Evolutionary conservation across 2,329 filamentous ascomycete species (phyloP), one percentile per base, ranked within the genome.

Genomic region (Xylariomycetidae sp.): DNA sequence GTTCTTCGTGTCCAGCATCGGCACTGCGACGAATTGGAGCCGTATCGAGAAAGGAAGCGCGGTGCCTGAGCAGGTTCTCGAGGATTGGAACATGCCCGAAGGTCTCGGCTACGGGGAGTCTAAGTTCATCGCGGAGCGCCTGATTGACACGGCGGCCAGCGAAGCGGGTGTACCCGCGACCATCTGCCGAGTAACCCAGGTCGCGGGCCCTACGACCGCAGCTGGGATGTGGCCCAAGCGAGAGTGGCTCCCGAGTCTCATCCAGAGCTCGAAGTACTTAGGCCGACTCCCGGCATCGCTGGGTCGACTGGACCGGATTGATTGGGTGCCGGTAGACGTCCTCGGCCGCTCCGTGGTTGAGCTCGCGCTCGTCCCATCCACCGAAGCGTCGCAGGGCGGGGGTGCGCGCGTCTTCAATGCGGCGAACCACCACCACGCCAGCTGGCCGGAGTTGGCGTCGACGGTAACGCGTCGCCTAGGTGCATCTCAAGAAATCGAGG

Each of bases 181-280:
- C 13, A 24, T 46, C 19, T 44, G 37, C 28, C 46, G 44, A 10
- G 38, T 51, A 1, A 47, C 45, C 3, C 48, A 51, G 23, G 25
- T 51, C 16, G 39, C 47, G 2, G 45, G 48, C 3, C 42, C 46
- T 8, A 42, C 35, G 7, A 19, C 40, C 4, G 12, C 18, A 4
- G 31, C 32, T 8, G 45, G 45, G 1, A 28, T 41, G 10, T 49
- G 46, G 48, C 25, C 37, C 9, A 35, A 35, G 27, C 38, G 37
- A 18, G 48, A 51, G 18, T 51, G 46, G 48, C 15, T 49, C n/a
- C 44, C 48, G 10, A 48, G 48, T 17, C 10, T 48, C n/a, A 34
- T 51, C 14, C 40, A 44, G 4, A 49, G 48, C 31, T 45, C 44
- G 5, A 39, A 35, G 18, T 40, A 45, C 20, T 31, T 49, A 8